Evolutionary conservation across 176 grass and related monocot genomes (phyloP).

Genomic region (Coix lacrymajobi): DNA sequence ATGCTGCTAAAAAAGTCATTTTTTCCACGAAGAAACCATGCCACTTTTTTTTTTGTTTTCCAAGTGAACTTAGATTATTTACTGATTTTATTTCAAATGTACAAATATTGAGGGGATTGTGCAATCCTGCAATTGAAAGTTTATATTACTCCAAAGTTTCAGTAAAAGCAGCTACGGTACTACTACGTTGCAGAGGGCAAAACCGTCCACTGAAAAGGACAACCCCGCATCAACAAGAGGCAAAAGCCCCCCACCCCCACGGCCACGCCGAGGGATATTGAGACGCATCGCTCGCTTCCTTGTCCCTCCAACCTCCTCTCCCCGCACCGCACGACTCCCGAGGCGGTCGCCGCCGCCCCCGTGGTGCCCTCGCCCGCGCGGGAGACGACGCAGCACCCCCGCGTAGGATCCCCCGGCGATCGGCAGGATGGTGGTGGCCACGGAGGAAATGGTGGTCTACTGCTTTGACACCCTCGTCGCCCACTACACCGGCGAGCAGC

Average conservation of each 20-base stretch:
- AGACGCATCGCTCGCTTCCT: conserved; percentile 30
- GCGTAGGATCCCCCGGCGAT: background rate
- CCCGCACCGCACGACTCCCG: conserved; percentile 10
- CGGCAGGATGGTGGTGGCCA: conserved; percentile 75
- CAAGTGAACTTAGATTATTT: background rate
- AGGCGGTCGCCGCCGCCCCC: background rate
- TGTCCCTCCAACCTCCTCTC: conserved; percentile 1
- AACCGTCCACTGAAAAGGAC: background rate
- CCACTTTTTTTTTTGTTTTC: background rate
- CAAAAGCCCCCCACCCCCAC: too few species aligned
- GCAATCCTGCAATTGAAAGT: too few species aligned
- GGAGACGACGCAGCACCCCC: background rate
- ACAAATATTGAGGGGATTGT: background rate
- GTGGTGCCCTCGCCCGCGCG: background rate
- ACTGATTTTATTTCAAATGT: background rate
- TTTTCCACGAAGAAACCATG: too few species aligned
- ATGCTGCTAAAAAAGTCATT: background rate
- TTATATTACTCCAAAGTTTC: too few species aligned
- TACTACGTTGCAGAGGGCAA: background rate
- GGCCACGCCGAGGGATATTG: background rate
- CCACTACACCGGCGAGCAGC: conserved; percentile 81
- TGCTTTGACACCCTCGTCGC: conserved; percentile 95
- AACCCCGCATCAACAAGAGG: too few species aligned
- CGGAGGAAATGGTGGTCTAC: conserved; percentile 87
- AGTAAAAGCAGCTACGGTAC: too few species aligned